Conservation (phyloP, 352 stramenopile genomes). For the Phytophthora pistaciae region DNA sequence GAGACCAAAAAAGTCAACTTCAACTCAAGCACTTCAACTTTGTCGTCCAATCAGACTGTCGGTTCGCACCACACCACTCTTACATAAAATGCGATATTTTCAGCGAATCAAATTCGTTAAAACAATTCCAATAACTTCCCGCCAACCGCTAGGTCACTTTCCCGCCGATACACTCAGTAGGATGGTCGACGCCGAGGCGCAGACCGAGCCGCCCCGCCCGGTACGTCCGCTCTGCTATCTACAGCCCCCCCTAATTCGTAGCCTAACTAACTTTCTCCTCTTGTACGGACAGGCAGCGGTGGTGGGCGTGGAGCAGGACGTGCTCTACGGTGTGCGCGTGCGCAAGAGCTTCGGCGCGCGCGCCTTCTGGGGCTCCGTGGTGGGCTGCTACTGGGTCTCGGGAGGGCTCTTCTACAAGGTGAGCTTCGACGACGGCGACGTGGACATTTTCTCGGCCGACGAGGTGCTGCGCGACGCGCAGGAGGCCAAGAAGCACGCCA, state of each 20-base stretch:
- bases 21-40: background rate
- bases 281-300: constrained; percentile 18
- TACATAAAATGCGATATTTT: background rate
- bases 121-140: background rate
- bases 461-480: constrained; percentile 64
- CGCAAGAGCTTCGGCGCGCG: constrained; percentile 77
- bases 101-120: background rate
- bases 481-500: constrained; percentile 31
- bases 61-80: background rate
- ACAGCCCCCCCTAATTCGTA: background rate
- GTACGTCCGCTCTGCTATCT: constrained; percentile 3
- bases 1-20: constrained; percentile 23
- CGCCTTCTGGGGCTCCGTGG: constrained; percentile 73
- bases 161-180: background rate
- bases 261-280: background rate
- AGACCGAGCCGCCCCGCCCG: constrained; percentile 26
- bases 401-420: constrained; percentile 79
- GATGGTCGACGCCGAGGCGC: constrained; percentile 35
- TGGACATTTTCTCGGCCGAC: constrained; percentile 69
- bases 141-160: constrained; percentile 1
- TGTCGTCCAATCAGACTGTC: background rate
- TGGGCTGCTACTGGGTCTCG: constrained; percentile 63
- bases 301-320: constrained; percentile 29
- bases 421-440: constrained; percentile 84
- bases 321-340: constrained; percentile 49